Percentiles rank a stretch among this genome's conserved stretches.
These are phyloP conservation scores for Candida lessepsii DNA, from an alignment of 805 yeast species.

Conservation along the genomic window DNA sequence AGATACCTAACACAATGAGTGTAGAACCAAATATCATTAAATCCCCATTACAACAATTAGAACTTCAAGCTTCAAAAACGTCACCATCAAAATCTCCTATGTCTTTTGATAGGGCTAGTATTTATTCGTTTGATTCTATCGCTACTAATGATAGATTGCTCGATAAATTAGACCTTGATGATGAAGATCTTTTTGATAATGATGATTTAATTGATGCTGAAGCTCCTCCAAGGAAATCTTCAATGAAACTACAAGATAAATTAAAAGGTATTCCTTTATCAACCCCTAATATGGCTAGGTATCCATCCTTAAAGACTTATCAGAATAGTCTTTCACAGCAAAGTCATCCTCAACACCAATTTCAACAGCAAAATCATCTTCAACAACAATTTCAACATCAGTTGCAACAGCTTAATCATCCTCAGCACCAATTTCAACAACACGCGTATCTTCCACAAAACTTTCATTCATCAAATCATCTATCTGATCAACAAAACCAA, in stretches of 20 bases:
- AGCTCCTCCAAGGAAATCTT: not conserved
- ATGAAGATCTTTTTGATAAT: slow-evolving; percentile 20
- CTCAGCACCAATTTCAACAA: not conserved
- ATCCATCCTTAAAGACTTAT: slow-evolving; percentile 1
- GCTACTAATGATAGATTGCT: slow-evolving; percentile 42
- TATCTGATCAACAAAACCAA: no score
- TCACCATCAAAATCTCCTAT: slow-evolving; percentile 4
- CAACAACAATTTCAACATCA: not conserved
- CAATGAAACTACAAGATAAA: not conserved
- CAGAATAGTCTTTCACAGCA: no score
- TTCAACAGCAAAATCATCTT: no score
- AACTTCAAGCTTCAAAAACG: slow-evolving; percentile 20
- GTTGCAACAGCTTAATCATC: not conserved
- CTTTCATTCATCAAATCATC: no score
- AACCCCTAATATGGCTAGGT: slow-evolving; percentile 5
- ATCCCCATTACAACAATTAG: slow-evolving; percentile 24
- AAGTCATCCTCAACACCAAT: no score
- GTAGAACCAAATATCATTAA: slow-evolving; percentile 1
- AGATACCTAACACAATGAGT: not conserved
- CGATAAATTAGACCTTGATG: slow-evolving; percentile 35
- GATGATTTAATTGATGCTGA: slow-evolving; percentile 8
- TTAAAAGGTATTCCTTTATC: not conserved
- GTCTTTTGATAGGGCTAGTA: slow-evolving; percentile 31
- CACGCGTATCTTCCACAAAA: no score
- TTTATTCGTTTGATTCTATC: slow-evolving; percentile 45